These are phyloP conservation scores for Tinospora cordifolia DNA, from an alignment of 164 flowering plant species.

Conservation along the genomic window DNA sequence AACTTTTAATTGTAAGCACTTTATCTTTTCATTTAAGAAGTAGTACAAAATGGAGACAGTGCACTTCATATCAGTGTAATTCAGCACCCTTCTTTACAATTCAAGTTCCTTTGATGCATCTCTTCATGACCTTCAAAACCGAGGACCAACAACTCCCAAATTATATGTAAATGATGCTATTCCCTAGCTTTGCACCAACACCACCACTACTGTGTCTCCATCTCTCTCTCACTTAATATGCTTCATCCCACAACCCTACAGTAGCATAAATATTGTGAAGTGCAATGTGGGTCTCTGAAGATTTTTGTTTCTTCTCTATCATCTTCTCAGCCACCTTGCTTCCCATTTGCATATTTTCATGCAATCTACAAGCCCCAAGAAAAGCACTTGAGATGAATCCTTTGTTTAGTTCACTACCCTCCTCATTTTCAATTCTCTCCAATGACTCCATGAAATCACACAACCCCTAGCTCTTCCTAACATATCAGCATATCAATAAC, in stretches of 20 bases:
- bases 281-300: conserved; percentile 20
- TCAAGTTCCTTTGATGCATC: background rate
- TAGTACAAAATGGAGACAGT: too few relatives aligned
- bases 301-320: conserved; percentile 25
- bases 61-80: too few relatives aligned
- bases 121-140: background rate
- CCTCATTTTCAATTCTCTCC: conserved; percentile 18
- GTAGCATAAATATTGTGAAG: conserved; percentile 37
- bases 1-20: too few relatives aligned
- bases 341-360: conserved; percentile 35
- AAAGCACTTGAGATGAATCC: conserved; percentile 25
- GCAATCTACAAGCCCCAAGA: conserved; percentile 35
- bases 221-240: conserved; percentile 21
- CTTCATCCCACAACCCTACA: conserved; percentile 35
- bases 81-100: background rate
- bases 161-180: conserved; percentile 24
- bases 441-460: conserved; percentile 27
- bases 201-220: conserved; percentile 14
- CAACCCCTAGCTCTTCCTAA: conserved; percentile 36
- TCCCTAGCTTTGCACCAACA: conserved; percentile 18
- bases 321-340: conserved; percentile 25
- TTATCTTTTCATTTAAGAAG: too few relatives aligned
- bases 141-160: background rate
- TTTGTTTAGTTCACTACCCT: conserved; percentile 3
- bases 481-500: conserved; percentile 33